Base-by-base conservation (phyloP, 2,329 filamentous ascomycete genomes). In the Aspergillus luchuensis region DNA sequence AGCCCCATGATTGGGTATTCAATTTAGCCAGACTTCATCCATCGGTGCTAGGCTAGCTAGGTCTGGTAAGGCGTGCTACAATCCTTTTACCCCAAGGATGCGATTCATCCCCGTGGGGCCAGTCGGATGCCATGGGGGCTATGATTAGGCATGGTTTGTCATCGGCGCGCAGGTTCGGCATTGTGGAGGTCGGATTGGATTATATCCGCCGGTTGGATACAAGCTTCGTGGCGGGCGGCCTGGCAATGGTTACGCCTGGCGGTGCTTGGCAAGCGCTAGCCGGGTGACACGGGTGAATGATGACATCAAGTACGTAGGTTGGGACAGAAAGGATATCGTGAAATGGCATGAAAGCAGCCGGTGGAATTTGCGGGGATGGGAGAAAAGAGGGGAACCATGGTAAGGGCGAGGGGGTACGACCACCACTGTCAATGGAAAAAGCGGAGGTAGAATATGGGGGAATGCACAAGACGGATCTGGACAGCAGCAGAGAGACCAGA, bases 1-100 rank as follows among this genome's bases (percentile, higher is more conserved):
- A n/a, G 47, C 15, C 7, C 15, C 13, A 54, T 45, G 55, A 54
- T 54, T 45, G 49, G 23, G 17, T 23, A 23, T 7, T 23, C 25
- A 11, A 61, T 61, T 61, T 61, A 61, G n/a, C 59, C 59, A 54
- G 55, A 49, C 17, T 61, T 61, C 49, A 45, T 36, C 55, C 38
- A 23, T 21, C 21, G 23, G 47, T 33, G 39, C 39, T 33, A 43
- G 55, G n/a, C 47, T 50, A 50, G 47, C 47, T 50, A 1, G 5
- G 47, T 50, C 47, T 2, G 47, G 47, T 17, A 50, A 30, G 25
- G 47, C 23, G 23, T 30, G 47, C 25, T 11, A 17, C 8, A 17
- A 50, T 33, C 25, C 8, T n/a, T 50, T 50, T 21, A 50, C 47
- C 47, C 47, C 47, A 33, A 50, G 28, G 45, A 30, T 17, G n/a